Percentiles rank a stretch among this genome's conserved stretches.
Conservation (phyloP, 192 early-diverging fungal genomes). For the Coemansia sp. region DNA sequence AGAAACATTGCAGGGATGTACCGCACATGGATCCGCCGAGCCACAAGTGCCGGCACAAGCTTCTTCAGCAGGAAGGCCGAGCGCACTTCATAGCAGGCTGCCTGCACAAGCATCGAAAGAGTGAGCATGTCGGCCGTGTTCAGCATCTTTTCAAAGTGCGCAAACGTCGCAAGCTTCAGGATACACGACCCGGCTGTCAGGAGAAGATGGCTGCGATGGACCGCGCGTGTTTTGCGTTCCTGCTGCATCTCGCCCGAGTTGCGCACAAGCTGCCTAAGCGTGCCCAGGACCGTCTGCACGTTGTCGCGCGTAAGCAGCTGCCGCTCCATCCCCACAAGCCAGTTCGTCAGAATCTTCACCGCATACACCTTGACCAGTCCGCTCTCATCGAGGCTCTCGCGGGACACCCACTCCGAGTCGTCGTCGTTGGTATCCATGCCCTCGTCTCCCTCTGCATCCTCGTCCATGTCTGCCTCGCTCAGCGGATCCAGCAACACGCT, state of each 20-base stretch:
- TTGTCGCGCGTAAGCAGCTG: constrained; percentile 56
- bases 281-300: constrained; percentile 67
- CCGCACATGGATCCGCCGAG: constrained; percentile 63
- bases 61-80: constrained; percentile 63
- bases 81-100: constrained; percentile 80
- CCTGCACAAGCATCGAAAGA: constrained; percentile 67
- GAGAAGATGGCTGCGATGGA: constrained; percentile 62
- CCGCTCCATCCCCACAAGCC: constrained; percentile 56
- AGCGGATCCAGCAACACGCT: constrained; percentile 23
- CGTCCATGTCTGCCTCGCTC: neutral
- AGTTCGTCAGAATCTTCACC: constrained; percentile 65
- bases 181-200: constrained; percentile 65
- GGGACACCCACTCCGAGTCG: constrained; percentile 68
- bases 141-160: constrained; percentile 58
- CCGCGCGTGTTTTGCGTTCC: constrained; percentile 27
- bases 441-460: neutral
- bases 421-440: neutral
- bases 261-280: constrained; percentile 61
- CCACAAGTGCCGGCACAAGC: constrained; percentile 69
- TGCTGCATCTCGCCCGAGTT: constrained; percentile 65
- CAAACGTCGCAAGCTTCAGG: constrained; percentile 59
- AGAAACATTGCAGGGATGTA: constrained; percentile 74
- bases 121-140: constrained; percentile 57
- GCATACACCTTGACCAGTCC: constrained; percentile 25
- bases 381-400: constrained; percentile 56